phyloP scores from a whole-genome alignment of 768 basidiomycete species.

The Suillus ampliporus region DNA sequence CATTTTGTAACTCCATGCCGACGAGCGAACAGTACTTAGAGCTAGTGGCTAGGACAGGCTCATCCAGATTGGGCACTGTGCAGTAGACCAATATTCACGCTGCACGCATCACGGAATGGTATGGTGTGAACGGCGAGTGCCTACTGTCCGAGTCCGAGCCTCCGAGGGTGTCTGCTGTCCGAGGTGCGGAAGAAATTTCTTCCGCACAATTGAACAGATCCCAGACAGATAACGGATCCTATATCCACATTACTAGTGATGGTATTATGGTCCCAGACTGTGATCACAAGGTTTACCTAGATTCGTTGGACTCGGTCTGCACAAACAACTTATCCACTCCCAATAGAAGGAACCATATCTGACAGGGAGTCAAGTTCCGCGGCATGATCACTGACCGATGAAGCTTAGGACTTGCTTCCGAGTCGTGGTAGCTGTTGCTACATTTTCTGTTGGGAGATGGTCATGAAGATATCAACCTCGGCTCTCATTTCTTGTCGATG shows the following conservation, averaged over 20 bases:
- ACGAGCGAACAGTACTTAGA: not conserved
- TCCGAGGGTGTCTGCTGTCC: no score
- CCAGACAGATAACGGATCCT: no score
- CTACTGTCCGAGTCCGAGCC: no score
- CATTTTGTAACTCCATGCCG: not conserved
- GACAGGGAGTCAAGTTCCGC: not conserved
- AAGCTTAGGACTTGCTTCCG: no score
- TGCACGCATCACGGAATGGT: no score
- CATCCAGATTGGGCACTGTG: not conserved
- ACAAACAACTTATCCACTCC: not conserved
- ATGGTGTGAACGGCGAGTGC: no score
- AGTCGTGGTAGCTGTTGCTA: no score
- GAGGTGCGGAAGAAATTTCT: no score
- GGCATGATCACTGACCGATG: no score
- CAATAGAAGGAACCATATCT: not conserved
- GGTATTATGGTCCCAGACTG: not conserved
- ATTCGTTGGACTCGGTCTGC: not conserved
- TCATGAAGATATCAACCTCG: not conserved
- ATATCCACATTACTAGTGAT: no score
- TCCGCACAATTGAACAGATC: no score
- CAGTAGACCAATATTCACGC: no score
- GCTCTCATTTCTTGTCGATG: not conserved
- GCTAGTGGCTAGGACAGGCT: not conserved
- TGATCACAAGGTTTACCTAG: not conserved
- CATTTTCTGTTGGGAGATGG: not conserved